Conservation (phyloP, 164 flowering plant species). For the Paratinospora sagittata region DNA sequence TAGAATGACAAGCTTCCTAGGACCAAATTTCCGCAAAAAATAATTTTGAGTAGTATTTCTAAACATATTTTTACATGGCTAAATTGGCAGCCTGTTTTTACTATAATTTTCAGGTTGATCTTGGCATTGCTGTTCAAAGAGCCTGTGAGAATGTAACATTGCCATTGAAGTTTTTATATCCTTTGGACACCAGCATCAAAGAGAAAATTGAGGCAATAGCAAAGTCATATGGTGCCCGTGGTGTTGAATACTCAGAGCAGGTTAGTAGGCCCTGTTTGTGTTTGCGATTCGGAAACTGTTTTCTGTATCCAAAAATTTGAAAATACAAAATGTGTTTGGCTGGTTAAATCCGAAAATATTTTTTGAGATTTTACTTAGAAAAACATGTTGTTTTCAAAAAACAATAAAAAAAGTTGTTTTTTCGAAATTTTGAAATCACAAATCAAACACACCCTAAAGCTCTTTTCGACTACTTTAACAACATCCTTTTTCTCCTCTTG, state of each 20-base stretch:
- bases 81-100: neutral
- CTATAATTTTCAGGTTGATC: slow-evolving; percentile 65
- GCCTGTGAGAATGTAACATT: slow-evolving; percentile 84
- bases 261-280: slow-evolving; percentile 27
- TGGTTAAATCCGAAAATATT: too few relatives aligned
- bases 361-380: too few relatives aligned
- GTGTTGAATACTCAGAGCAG: slow-evolving; percentile 95
- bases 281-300: too few relatives aligned
- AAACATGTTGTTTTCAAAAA: too few relatives aligned
- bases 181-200: slow-evolving; percentile 76
- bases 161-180: slow-evolving; percentile 74
- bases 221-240: slow-evolving; percentile 86
- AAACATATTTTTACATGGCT: neutral
- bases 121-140: slow-evolving; percentile 83
- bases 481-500: neutral
- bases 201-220: slow-evolving; percentile 97
- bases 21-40: too few relatives aligned
- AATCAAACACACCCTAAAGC: neutral
- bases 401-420: too few relatives aligned
- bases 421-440: too few relatives aligned
- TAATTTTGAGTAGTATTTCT: too few relatives aligned
- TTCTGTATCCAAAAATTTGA: too few relatives aligned
- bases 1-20: too few relatives aligned
- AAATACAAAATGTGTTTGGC: too few relatives aligned
- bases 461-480: neutral